Conservation (phyloP, 1,284 basidiomycete species). For the Acaromyces ingoldii region DNA sequence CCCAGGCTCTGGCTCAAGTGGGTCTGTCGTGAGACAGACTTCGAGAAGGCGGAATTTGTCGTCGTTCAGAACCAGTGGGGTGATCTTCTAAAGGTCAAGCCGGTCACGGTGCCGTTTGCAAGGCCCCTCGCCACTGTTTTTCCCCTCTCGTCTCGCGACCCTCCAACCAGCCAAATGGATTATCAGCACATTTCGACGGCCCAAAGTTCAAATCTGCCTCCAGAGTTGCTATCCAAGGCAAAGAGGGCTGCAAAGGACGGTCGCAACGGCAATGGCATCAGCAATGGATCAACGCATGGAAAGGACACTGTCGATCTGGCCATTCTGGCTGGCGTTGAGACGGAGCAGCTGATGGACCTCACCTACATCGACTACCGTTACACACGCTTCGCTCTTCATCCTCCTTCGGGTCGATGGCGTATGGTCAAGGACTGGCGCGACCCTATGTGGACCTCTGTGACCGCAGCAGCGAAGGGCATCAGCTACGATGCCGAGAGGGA, state of each 20-base stretch:
- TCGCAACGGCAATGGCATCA: conserved; percentile 20
- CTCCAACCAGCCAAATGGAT: conserved; percentile 43
- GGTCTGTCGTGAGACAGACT: conserved; percentile 78
- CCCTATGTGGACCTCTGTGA: conserved; percentile 65
- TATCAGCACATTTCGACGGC: conserved; percentile 24
- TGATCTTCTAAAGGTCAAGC: conserved; percentile 36
- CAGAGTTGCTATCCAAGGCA: conserved; percentile 20
- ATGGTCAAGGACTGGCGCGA: conserved; percentile 91
- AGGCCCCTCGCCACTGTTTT: conserved; percentile 46
- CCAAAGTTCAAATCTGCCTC: conserved; percentile 14
- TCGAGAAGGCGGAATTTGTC: conserved; percentile 67
- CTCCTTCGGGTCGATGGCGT: conserved; percentile 72
- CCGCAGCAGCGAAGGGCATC: conserved; percentile 39
- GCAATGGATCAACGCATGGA: neutral
- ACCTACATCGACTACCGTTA: conserved; percentile 65
- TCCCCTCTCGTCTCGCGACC: conserved; percentile 43
- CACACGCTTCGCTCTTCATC: conserved; percentile 82
- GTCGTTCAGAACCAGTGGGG: conserved; percentile 67
- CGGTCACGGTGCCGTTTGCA: conserved; percentile 41
- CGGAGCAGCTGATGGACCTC: conserved; percentile 48
- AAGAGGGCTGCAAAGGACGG: conserved; percentile 27
- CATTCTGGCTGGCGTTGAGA: conserved; percentile 36
- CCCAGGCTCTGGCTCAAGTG: conserved; percentile 82
- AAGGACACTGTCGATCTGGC: neutral
- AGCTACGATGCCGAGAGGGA: conserved; percentile 39